Conservation (phyloP, 2,329 filamentous ascomycete genomes). For the Xylariaceae sp. region DNA sequence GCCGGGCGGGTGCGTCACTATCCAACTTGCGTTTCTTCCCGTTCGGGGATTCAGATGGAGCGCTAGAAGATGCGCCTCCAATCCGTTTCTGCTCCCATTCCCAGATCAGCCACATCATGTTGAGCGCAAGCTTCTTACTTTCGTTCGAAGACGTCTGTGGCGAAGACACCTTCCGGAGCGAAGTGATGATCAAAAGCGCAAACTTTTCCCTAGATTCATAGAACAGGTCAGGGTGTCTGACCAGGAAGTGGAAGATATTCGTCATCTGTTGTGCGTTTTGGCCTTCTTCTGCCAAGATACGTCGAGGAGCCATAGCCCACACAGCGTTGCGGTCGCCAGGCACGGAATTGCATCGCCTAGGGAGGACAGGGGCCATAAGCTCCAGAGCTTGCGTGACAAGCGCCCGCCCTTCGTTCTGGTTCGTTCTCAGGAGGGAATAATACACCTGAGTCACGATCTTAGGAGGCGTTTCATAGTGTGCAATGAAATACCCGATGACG, state of each 20-base stretch:
- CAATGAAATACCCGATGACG: conserved; percentile 95
- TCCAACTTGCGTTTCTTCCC: conserved; percentile 73
- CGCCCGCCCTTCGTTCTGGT: conserved; percentile 88
- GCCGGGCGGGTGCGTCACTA: conserved; percentile 49
- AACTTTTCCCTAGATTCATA: conserved; percentile 94
- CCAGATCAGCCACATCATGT: conserved; percentile 86
- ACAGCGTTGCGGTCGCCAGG: conserved; percentile 68
- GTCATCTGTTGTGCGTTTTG: conserved; percentile 94
- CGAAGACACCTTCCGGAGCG: conserved; percentile 79
- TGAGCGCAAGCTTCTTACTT: conserved; percentile 83
- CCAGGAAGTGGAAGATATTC: conserved; percentile 94
- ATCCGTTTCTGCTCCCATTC: conserved; percentile 85
- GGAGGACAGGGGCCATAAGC: conserved; percentile 87
- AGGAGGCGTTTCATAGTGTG: conserved; percentile 88
- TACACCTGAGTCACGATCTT: conserved; percentile 98
- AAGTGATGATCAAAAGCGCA: conserved; percentile 79
- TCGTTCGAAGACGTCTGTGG: conserved; percentile 83
- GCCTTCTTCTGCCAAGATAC: conserved; percentile 88
- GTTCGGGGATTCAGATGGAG: conserved; percentile 63
- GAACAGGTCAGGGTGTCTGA: conserved; percentile 86
- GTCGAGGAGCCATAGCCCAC: conserved; percentile 86
- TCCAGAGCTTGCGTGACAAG: conserved; percentile 93
- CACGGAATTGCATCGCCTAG: conserved; percentile 68
- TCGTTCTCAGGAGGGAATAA: conserved; percentile 80
- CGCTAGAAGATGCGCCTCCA: conserved; percentile 43